These are phyloP conservation scores for Tetrahymena thermophila DNA, from an alignment of 73 alveolate genomes.

Conservation along the genomic window DNA sequence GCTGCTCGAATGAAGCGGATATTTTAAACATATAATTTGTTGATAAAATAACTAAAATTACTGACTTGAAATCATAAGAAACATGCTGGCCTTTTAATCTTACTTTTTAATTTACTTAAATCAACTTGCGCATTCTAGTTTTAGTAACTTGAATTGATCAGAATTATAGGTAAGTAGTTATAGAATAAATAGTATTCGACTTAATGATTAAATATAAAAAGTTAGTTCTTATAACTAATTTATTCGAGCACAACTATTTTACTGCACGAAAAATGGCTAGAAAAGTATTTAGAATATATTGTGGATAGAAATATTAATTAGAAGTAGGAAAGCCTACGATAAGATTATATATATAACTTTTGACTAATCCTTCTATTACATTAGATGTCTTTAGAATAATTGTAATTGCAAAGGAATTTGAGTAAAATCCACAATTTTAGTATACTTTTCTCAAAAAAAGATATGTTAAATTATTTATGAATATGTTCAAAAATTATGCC, in stretches of 20 bases:
- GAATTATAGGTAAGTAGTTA: not conserved
- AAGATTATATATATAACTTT: not conserved
- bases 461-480: not conserved
- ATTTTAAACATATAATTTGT: not conserved
- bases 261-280: not conserved
- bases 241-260: not conserved
- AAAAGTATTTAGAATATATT: too few relatives aligned
- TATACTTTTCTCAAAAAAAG: not conserved
- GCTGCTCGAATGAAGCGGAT: not conserved
- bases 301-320: not conserved
- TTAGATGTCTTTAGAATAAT: not conserved
- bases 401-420: not conserved
- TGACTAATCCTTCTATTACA: not conserved
- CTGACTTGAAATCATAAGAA: not conserved
- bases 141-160: not conserved
- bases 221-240: not conserved
- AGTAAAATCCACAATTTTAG: not conserved
- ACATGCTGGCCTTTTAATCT: not conserved
- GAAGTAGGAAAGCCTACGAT: not conserved
- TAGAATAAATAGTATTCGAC: not conserved
- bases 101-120: not conserved
- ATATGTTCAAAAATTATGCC: not conserved
- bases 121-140: not conserved
- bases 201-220: too few relatives aligned
- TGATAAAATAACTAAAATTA: not conserved